Evolutionary conservation across 192 early-diverging fungal species (phyloP), one percentile per base, ranked within the genome.

Genomic region (Obelidium mucronatum): DNA sequence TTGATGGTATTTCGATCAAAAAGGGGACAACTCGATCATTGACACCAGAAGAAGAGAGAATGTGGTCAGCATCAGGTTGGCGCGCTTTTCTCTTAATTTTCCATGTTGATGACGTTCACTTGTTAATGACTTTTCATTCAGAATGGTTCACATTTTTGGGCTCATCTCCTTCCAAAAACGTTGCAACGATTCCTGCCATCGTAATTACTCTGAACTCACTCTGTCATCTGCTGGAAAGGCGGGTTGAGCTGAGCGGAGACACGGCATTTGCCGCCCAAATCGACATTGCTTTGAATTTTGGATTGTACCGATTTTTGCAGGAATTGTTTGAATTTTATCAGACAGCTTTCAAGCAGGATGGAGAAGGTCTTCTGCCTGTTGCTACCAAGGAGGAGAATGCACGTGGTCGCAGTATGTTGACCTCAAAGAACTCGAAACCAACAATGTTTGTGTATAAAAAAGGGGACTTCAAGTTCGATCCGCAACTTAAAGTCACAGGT

Each of bases 261-360:
- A 79, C 86, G 3, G 69, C 81, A 8, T 87, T 87, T 52, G 63
- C 71, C 15, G 82, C 84, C 17, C 79, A 78, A 26, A 83, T 87
- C 53, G 84, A 87, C 40, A 76, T 87, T 51, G 86, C 86, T 3
- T 67, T 87, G 22, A 87, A 87, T 60, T 75, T 87, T 71, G 86
- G 84, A 1, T 67, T 87, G 54, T 85, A 87, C 59, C 78, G 79
- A 33, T 87, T 82, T 53, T 35, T 87, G 33, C 73, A 78, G 52
- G 83, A 87, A n/a, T 59, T 87, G 34, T 65, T 74, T 31, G 55
- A 79, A 37, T 40, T 74, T 34, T 87, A 87, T 65, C 33, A 75
- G 24, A 79, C 79, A 34, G 75, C 84, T 11, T 52, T 81, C n/a
- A 60, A 77, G 34, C 56, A 75, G 22, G 34, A 22, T 13, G 64